phyloP scores from a whole-genome alignment of 768 basidiomycete genomes.

The Royoungia palumana region DNA sequence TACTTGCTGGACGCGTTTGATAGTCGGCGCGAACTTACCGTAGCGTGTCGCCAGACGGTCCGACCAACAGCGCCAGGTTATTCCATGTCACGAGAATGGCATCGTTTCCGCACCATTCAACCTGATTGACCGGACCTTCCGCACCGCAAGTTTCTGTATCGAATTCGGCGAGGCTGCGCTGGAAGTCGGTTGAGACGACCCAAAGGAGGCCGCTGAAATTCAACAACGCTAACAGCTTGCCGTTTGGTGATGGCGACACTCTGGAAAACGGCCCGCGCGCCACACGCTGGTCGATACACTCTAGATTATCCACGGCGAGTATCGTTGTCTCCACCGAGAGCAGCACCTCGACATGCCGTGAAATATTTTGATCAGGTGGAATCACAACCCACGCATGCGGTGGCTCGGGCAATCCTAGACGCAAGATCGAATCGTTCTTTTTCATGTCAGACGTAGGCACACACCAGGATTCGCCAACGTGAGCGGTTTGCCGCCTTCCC shows the following conservation, averaged over 20 bases:
- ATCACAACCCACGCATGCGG: constrained; percentile 87
- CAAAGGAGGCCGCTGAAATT: constrained; percentile 71
- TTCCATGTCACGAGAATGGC: constrained; percentile 88
- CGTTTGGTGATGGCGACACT: constrained; percentile 89
- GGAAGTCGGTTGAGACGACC: constrained; percentile 96
- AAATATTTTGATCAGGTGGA: constrained; percentile 85
- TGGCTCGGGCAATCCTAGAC: constrained; percentile 66
- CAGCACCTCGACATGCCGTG: constrained; percentile 86
- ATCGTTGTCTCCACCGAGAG: constrained; percentile 80
- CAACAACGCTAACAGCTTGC: constrained; percentile 84
- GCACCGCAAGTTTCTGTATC: constrained; percentile 60
- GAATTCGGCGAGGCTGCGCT: constrained; percentile 84
- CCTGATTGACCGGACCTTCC: constrained; percentile 59
- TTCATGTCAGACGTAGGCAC: constrained; percentile 7
- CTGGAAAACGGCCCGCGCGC: constrained; percentile 86
- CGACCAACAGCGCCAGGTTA: constrained; percentile 74
- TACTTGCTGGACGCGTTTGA: constrained; percentile 5
- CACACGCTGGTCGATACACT: constrained; percentile 83
- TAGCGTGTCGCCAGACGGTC: constrained; percentile 84
- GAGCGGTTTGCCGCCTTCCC: constrained; percentile 75
- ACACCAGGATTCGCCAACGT: constrained; percentile 75
- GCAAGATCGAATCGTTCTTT: not conserved
- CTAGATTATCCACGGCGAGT: constrained; percentile 82
- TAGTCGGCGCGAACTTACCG: constrained; percentile 48
- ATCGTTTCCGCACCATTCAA: constrained; percentile 97